Base-by-base conservation (phyloP, 257 asterid species). In the Ilex aquifolium region DNA sequence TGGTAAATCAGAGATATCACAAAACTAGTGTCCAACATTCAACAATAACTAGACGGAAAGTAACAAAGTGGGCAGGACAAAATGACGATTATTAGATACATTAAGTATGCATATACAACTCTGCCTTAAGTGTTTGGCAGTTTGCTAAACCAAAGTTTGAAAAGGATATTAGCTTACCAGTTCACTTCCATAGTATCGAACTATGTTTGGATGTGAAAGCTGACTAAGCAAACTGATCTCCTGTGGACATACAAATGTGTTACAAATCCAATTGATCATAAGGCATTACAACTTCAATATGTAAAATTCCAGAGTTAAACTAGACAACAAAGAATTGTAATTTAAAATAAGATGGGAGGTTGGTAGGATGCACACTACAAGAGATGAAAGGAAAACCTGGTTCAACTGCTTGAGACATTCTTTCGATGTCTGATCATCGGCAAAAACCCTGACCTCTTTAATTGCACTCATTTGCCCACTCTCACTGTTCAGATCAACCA, bases 391-490 rank as follows among this genome's bases (percentile, higher is more conserved):
- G 39, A 60, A 51, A 32, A 91, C 98, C 98, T 91, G 98, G 72
- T 88, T 91, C 77, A 91, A 80, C 73, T 91, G 98, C 80, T 81
- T 91, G 75, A 91, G 95, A 64, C 90, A 76, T 72, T 91, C 98
- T 82, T 82, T 91, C 14, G 98, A 88, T 31, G 98, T 70, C 63
- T 73, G 95, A 77, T 91, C 98, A 44, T 91, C 98, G 6, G 96
- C 73, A 72, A 88, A 81, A 61, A 91, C 83, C 67, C 68, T 85
- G 62, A 91, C 98, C 85, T 91, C 98, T 72, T 91, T 91, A 71
- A 91, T 91, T 14, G 98, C 97, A 10, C 98, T 88, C 98, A 91
- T 88, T 74, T 88, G 95, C 65, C 95, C 98, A 73, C 80, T 91
- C 77, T 85, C 95, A 78, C 98, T 86, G 81, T 36, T 76, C 58